A percentile compares a stretch with the other conserved stretches of the same genome.
Conservation (phyloP, 257 asterid species). For the Coffea eugenioides region DNA sequence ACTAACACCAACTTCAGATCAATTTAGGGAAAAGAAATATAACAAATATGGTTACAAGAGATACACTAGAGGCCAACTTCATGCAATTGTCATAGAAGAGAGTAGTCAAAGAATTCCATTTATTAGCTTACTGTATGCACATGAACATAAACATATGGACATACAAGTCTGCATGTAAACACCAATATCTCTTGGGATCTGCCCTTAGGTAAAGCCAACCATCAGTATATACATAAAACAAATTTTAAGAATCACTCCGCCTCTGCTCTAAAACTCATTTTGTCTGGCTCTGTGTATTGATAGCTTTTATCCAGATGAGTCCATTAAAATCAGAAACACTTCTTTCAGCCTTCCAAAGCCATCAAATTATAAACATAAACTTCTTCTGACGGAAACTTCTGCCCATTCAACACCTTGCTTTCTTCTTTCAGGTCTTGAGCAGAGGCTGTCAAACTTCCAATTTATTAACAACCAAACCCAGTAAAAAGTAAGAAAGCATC, state of each 20-base stretch:
- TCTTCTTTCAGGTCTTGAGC: not conserved
- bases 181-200: not conserved
- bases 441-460: not conserved
- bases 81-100: not conserved
- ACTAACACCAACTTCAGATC: not conserved
- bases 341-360: not conserved
- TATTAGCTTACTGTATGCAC: not conserved
- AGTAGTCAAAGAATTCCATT: not conserved
- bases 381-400: not conserved
- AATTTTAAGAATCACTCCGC: not conserved
- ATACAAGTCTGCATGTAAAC: not conserved
- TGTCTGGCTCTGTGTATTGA: not conserved
- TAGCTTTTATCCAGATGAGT: not conserved
- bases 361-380: no score
- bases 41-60: no score
- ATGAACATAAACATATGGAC: not conserved
- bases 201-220: not conserved
- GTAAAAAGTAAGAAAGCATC: not conserved
- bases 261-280: not conserved
- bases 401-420: not conserved
- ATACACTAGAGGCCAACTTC: not conserved
- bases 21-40: not conserved
- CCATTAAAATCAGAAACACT: not conserved
- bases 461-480: not conserved
- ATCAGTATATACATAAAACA: not conserved